These are phyloP conservation scores for Talaromyces borbonicus DNA, from an alignment of 495 filamentous ascomycete genomes.

Conservation along the genomic window DNA sequence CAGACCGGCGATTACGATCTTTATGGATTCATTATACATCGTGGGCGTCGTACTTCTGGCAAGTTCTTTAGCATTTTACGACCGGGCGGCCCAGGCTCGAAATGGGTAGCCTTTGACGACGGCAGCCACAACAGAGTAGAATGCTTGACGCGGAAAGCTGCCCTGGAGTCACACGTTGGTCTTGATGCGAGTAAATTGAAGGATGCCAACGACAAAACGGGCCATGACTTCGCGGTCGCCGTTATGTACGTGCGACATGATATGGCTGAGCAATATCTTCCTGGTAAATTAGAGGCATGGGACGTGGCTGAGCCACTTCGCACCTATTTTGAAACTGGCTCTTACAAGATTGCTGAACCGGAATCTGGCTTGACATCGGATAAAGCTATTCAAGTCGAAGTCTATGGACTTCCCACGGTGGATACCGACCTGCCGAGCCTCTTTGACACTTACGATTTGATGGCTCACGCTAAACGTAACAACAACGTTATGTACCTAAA, in stretches of 20 bases:
- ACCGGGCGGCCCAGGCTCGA: conserved; percentile 44
- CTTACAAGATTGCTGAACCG: conserved; percentile 11
- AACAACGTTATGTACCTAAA: conserved; percentile 33
- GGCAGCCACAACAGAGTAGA: conserved; percentile 45
- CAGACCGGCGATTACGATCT: conserved; percentile 42
- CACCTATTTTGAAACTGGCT: conserved; percentile 29
- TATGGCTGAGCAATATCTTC: conserved; percentile 30
- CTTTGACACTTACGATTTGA: conserved; percentile 37
- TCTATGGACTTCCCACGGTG: conserved; percentile 29
- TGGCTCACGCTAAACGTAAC: conserved; percentile 30
- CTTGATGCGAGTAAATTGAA: conserved; percentile 24
- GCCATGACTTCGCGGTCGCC: conserved; percentile 48
- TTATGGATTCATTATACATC: conserved; percentile 54
- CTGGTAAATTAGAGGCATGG: conserved; percentile 36
- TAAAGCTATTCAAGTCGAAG: conserved; percentile 26
- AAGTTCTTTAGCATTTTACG: conserved; percentile 53
- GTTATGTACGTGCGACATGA: conserved; percentile 50
- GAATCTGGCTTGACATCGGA: conserved; percentile 13
- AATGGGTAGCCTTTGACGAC: conserved; percentile 53
- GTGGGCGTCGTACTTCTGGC: conserved; percentile 49
- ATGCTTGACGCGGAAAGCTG: conserved; percentile 48
- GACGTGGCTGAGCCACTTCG: conserved; percentile 24
- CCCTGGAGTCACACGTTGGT: conserved; percentile 44
- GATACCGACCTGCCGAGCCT: conserved; percentile 24
- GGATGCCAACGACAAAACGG: conserved; percentile 34